Percentiles rank a stretch among this genome's conserved stretches.
Conservation (phyloP, 345 rosid species). For the Lumnitzera littorea region DNA sequence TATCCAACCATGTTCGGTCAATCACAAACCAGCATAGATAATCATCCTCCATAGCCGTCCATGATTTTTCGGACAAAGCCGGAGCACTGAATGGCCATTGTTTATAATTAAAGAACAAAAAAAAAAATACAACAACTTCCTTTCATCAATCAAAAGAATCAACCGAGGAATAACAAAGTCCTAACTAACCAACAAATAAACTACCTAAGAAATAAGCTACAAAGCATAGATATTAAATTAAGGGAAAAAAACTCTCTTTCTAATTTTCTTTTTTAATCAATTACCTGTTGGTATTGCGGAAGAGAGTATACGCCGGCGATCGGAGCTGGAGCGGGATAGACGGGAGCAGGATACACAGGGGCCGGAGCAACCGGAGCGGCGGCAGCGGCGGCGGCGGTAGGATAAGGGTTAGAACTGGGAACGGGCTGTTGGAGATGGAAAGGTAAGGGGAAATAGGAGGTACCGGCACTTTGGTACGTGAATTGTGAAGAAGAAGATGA, state of each 20-base stretch:
- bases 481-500: slow-evolving; percentile 14
- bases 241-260: not conserved
- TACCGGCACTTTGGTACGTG: slow-evolving; percentile 14
- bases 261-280: not conserved
- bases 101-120: too few species aligned
- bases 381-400: slow-evolving; percentile 12
- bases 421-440: slow-evolving; percentile 22
- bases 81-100: too few species aligned
- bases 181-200: too few species aligned
- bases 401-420: slow-evolving; percentile 6
- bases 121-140: too few species aligned
- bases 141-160: too few species aligned
- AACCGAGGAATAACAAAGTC: too few species aligned
- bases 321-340: slow-evolving; percentile 24
- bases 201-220: too few species aligned
- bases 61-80: too few species aligned
- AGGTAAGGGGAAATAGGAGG: slow-evolving; percentile 24
- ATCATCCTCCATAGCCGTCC: too few species aligned
- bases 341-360: slow-evolving; percentile 21
- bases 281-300: slow-evolving; percentile 84
- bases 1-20: too few species aligned
- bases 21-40: too few species aligned
- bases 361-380: slow-evolving; percentile 10
- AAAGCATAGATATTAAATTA: too few species aligned
- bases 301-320: slow-evolving; percentile 51